Evolutionary conservation across 495 filamentous ascomycete genomes (phyloP).

Genomic region (Penicillium egyptiacum): DNA sequence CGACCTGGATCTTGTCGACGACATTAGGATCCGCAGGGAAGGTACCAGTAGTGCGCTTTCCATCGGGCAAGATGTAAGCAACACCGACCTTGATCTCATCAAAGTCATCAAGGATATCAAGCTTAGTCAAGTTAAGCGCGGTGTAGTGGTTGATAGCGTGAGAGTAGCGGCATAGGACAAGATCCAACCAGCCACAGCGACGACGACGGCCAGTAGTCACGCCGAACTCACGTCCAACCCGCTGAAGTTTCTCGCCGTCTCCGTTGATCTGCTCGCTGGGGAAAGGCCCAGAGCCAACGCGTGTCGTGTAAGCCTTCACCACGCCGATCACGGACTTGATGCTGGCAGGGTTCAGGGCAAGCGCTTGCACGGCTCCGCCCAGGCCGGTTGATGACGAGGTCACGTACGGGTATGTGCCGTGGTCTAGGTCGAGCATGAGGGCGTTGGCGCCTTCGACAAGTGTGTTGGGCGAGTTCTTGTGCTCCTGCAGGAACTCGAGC

Average conservation of each 20-base stretch:
- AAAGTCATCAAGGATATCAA: slow-evolving; percentile 84
- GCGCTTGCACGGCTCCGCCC: slow-evolving; percentile 74
- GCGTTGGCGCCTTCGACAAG: slow-evolving; percentile 89
- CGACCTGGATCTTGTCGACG: slow-evolving; percentile 56
- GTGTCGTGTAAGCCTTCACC: slow-evolving; percentile 77
- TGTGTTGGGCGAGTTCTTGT: slow-evolving; percentile 60
- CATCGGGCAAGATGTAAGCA: slow-evolving; percentile 61
- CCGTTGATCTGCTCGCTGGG: slow-evolving; percentile 75
- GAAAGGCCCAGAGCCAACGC: slow-evolving; percentile 80
- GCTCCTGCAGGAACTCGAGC: slow-evolving; percentile 47
- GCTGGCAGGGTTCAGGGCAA: slow-evolving; percentile 49
- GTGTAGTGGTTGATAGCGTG: slow-evolving; percentile 71
- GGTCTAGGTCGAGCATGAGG: slow-evolving; percentile 75
- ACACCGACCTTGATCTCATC: slow-evolving; percentile 75
- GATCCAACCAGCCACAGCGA: slow-evolving; percentile 87
- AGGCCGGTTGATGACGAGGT: slow-evolving; percentile 75
- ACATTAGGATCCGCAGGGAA: slow-evolving; percentile 72
- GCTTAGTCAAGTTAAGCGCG: slow-evolving; percentile 80
- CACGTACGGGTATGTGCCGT: slow-evolving; percentile 82
- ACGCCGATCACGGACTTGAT: slow-evolving; percentile 74
- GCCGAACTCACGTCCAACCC: slow-evolving; percentile 66
- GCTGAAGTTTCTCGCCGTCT: slow-evolving; percentile 63
- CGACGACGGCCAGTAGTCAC: slow-evolving; percentile 82
- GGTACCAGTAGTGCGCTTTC: slow-evolving; percentile 51
- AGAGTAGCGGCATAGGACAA: slow-evolving; percentile 81